These are phyloP conservation scores for Arthroderma sp. DNA, from an alignment of 2,329 filamentous ascomycete species.

Conservation along the genomic window DNA sequence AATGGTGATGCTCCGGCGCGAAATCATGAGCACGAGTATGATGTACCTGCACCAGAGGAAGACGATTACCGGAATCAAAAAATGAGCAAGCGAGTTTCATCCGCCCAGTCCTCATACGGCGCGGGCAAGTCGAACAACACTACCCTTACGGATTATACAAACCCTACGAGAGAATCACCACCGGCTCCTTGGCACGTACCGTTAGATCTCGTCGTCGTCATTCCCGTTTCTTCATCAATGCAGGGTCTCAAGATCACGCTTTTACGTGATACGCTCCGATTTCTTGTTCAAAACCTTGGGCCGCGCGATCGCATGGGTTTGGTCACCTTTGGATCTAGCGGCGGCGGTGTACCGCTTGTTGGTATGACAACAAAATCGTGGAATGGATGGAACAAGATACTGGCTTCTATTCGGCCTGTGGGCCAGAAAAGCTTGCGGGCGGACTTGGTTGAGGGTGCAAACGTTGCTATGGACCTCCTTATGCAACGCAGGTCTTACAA, in stretches of 20 bases:
- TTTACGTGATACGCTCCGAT: constrained; percentile 78
- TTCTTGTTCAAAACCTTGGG: constrained; percentile 78
- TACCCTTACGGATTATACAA: constrained; percentile 84
- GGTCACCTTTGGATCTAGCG: constrained; percentile 90
- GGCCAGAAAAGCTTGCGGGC: constrained; percentile 93
- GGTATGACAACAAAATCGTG: constrained; percentile 95
- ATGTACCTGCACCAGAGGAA: constrained; percentile 72
- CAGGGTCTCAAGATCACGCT: constrained; percentile 98
- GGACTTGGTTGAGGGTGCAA: constrained; percentile 93
- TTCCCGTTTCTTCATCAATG: constrained; percentile 96
- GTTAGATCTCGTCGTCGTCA: constrained; percentile 88
- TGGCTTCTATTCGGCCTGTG: constrained; percentile 79
- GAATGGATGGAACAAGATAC: constrained; percentile 76
- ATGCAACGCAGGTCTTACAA: constrained; percentile 98
- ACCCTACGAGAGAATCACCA: constrained; percentile 41
- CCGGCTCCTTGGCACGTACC: constrained; percentile 63
- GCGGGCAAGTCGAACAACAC: constrained; percentile 72
- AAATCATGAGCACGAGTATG: constrained; percentile 65
- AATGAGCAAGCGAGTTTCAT: constrained; percentile 61
- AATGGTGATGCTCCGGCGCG: constrained; percentile 48
- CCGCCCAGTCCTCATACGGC: constrained; percentile 69
- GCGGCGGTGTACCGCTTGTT: constrained; percentile 86
- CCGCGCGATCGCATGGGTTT: constrained; percentile 93
- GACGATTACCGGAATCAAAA: constrained; percentile 59
- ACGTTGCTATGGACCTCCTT: constrained; percentile 93